phyloP scores from a whole-genome alignment of 192 early-diverging fungal species.

The Cladochytrium replicatum region DNA sequence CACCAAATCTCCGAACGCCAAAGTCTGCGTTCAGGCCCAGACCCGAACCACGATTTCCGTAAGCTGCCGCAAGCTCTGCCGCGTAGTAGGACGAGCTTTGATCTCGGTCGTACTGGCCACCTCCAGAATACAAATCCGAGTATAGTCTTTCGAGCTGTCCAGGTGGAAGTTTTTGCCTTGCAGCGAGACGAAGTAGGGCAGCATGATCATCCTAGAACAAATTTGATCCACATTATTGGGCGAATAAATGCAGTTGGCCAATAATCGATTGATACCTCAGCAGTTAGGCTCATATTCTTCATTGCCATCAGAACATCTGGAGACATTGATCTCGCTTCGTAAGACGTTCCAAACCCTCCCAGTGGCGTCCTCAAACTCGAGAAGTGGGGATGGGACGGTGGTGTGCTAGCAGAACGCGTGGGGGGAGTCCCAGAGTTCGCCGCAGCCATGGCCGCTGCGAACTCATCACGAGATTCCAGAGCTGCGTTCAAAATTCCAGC shows the following conservation, averaged over 20 bases:
- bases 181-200: background rate
- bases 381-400: constrained; percentile 46
- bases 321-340: constrained; percentile 19
- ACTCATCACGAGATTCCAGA: constrained; percentile 48
- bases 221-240: constrained; percentile 8
- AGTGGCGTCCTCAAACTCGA: constrained; percentile 26
- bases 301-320: constrained; percentile 41
- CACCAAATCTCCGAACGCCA: too few relatives aligned
- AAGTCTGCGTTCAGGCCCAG: too few relatives aligned
- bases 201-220: constrained; percentile 10
- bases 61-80: too few relatives aligned
- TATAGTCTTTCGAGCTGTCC: constrained; percentile 7
- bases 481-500: constrained; percentile 50
- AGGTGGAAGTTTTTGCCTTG: constrained; percentile 12
- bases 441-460: constrained; percentile 34
- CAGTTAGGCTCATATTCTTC: constrained; percentile 38
- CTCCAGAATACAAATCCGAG: constrained; percentile 17
- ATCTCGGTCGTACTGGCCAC: constrained; percentile 20
- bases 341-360: constrained; percentile 21
- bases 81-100: too few relatives aligned
- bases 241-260: too few relatives aligned
- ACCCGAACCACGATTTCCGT: too few relatives aligned
- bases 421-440: constrained; percentile 35
- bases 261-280: too few relatives aligned
- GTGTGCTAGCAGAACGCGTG: constrained; percentile 58